Percentiles rank a stretch among this genome's conserved stretches.
These are phyloP conservation scores for Passalora sequoiae DNA, from an alignment of 2,329 filamentous ascomycete genomes.

Conservation along the genomic window DNA sequence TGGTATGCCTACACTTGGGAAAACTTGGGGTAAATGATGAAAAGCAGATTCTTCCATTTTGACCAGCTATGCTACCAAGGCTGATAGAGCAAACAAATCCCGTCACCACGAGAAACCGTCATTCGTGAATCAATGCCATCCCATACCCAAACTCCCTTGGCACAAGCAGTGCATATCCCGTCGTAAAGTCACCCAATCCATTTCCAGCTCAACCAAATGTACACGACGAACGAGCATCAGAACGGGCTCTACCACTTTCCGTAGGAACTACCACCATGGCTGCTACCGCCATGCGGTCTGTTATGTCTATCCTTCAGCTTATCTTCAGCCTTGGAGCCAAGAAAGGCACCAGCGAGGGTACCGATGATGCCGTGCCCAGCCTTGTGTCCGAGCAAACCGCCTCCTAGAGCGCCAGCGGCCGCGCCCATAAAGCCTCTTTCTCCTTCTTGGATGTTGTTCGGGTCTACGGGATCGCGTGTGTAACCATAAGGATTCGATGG, in stretches of 20 bases:
- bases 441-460: conserved; percentile 45
- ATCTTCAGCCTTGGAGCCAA: conserved; percentile 53
- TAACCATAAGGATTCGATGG: conserved; percentile 36
- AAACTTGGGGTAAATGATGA: too few species aligned
- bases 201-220: neutral
- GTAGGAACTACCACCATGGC: neutral
- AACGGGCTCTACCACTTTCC: too few species aligned
- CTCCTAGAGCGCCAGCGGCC: conserved; percentile 53
- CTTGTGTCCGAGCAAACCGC: conserved; percentile 53
- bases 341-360: conserved; percentile 53
- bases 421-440: conserved; percentile 56
- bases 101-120: neutral
- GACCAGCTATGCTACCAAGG: too few species aligned
- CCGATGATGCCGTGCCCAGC: conserved; percentile 53
- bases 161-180: neutral
- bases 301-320: conserved; percentile 44
- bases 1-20: neutral
- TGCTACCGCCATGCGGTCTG: conserved; percentile 12
- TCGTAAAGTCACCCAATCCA: neutral
- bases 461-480: conserved; percentile 32
- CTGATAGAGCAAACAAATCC: too few species aligned
- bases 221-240: too few species aligned
- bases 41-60: too few species aligned
- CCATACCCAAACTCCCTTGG: neutral
- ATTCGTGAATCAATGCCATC: neutral